Base-by-base conservation (phyloP, 768 basidiomycete species). In the Tephrocybe rancida region DNA sequence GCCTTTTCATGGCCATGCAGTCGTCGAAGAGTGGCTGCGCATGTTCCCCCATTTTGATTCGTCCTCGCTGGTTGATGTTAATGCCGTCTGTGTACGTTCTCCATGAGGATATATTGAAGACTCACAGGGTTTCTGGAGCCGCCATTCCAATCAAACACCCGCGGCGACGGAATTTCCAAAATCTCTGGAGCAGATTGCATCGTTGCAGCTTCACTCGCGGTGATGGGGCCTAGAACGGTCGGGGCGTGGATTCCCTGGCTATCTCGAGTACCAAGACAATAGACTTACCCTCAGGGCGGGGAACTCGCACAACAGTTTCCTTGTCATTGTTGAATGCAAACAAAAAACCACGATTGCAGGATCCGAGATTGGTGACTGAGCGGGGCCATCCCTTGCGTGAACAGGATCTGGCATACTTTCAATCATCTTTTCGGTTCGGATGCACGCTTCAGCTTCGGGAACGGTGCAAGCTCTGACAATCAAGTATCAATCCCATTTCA, bases 151-250 rank as follows among this genome's bases (percentile, higher is more conserved):
- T 65, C 55, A 39, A 69, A 54, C 18, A 73, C 61, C 14, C 53
- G 57, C 6, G 72, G 70, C 25, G 64, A 62, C 5, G 65, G 67
- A 21, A 73, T 29, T 11, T 54, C 53, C 22, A 72, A 66, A 21
- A 55, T 42, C 21, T 52, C 57, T 21, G 65, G 66, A 30, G 60
- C 52, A 47, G 62, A 73, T 22, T 72, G 61, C 56, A 72, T 65
- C 3, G 72, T 73, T 13, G 71, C 72, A 5, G 71, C 72, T 47
- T 72, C 72, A 48, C 71, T 73, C 6, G 73, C 72, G 2, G 69
- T 72, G 14, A 57, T 52, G 26, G 44, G 27, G 30, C 27, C 44
- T 45, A 7, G 30, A 29, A 27, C 7, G 44, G 30, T 6, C 26
- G 30, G 19, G 30, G 29, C 14, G 26, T 9, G 29, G 29, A 13